phyloP scores from a whole-genome alignment of 2,329 filamentous ascomycete genomes.

The Scedosporium dehoogii region DNA sequence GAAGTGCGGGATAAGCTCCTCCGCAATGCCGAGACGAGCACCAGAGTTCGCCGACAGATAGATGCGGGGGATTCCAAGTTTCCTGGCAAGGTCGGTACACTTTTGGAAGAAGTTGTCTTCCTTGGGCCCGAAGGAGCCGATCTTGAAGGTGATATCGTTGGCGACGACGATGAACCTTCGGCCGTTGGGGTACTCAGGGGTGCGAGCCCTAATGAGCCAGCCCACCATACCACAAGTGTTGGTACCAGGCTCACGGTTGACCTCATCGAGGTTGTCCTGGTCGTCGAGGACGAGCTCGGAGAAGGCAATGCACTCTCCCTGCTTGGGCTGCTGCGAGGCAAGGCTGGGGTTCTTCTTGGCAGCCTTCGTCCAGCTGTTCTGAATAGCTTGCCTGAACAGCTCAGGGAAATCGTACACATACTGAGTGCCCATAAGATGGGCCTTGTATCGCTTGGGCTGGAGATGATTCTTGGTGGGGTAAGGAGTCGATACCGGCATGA shows the following conservation, averaged over 20 bases:
- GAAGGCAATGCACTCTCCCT: constrained; percentile 88
- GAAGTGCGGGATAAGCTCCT: constrained; percentile 95
- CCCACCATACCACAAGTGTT: constrained; percentile 98
- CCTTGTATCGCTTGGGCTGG: constrained; percentile 98
- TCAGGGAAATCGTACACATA: constrained; percentile 99
- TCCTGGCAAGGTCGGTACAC: constrained; percentile 91
- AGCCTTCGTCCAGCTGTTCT: constrained; percentile 82
- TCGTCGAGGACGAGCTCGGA: constrained; percentile 94
- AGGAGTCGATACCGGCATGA: constrained; percentile 80
- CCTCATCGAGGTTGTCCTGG: constrained; percentile 81
- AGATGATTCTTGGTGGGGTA: constrained; percentile 98
- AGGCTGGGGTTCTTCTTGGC: constrained; percentile 64
- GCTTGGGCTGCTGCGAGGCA: constrained; percentile 69
- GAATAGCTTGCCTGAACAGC: constrained; percentile 94
- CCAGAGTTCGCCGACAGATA: constrained; percentile 98
- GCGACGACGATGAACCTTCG: constrained; percentile 91
- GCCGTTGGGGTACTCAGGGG: constrained; percentile 88
- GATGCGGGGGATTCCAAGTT: constrained; percentile 89
- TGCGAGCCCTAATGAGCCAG: constrained; percentile 90
- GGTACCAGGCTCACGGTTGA: constrained; percentile 87
- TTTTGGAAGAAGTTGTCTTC: constrained; percentile 99
- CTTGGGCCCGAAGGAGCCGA: constrained; percentile 90
- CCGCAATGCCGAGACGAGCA: constrained; percentile 91
- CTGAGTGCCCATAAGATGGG: constrained; percentile 96
- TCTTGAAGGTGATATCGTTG: constrained; percentile 99